Evolutionary conservation across 2,329 filamentous ascomycete genomes (phyloP), one percentile per base, ranked within the genome.

Genomic region (Fusarium tjaetaba): DNA sequence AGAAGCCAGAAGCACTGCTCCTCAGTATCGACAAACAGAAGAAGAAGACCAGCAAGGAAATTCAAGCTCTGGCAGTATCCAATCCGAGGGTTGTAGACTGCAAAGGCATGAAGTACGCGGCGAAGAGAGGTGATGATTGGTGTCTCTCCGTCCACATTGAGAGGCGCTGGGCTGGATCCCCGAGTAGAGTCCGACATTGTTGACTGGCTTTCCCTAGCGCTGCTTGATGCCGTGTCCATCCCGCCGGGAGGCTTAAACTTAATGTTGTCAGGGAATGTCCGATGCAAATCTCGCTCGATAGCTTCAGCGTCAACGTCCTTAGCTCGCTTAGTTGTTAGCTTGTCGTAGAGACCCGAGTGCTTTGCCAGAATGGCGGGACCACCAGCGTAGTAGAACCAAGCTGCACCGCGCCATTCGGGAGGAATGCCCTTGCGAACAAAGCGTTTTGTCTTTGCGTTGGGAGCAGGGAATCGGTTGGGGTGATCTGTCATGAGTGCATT

Each of bases 21-120:
- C 80, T 97, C 96, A 8, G 93, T 91, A 69, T 89, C 90, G 79
- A 98, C 91, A 81, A 98, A 98, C 6, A 98, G 87, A 4, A 98
- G 89, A 4, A 98, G 86, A 59, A 98, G 88, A 8, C 95, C 96
- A 9, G 96, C 95, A 57, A 98, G 89, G 82, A 98, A 98, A 82
- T 98, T 98, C 36, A 98, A 89, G 26, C 94, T 97, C 81, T 98
- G 96, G 79, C 96, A 98, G 82, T 98, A 98, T 20, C 96, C 96
- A 75, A 98, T 97, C 61, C 90, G 90, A 2, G 96, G 95, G 77
- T 97, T 97, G 84, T 97, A 94, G 46, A 97, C 88, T 5, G 96
- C 92, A 81, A 98, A 98, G 16, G 95, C 95, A 78, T 94, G 93
- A 32, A 98, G 86, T 2, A 98, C 94, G 45, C 94, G 91, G 36